Evolutionary conservation across 192 early-diverging fungal species (phyloP), one percentile per base, ranked within the genome.

Genomic region (Podila minutissima): DNA sequence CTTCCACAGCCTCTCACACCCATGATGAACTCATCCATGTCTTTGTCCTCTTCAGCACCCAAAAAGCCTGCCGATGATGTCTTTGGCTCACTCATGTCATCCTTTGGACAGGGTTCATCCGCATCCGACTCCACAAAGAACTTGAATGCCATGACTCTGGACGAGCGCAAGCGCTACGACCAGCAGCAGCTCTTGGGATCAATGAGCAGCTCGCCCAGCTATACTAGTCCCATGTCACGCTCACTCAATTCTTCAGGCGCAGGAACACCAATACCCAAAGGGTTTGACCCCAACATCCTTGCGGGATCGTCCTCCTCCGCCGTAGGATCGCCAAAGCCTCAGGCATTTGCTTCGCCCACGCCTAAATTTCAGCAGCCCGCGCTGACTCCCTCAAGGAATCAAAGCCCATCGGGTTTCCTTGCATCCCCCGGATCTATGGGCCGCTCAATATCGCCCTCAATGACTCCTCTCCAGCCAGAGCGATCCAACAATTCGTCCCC

Each of bases 31-130:
- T 48, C 61, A 1, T 55, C 59, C 10, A 22, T 62, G 19, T 57
- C 50, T 32, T 46, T 53, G 10, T 35, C 49, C 4, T 28, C 59
- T 53, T 59, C 58, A 15, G 24, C 64, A 1, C 64, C 64, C 22
- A 81, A 73, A n/a, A 81, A 81, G 62, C 65, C 66, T 37, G 66
- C 77, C n/a, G 77, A 81, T 50, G 77, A 81, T 53, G 67, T 73
- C 59, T 81, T 81, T 81, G 71, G 71, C 19, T 69, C 77, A 19
- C 62, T 81, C 6, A 73, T 81, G 71, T 33, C 71, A 5, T 68
- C 77, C 31, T 81, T 81, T 61, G 71, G 71, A 7, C 66, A 73
- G 31, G 64, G 29, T 32, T 26, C 24, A 10, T 55, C 59, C n/a
- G 9, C 77, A 0, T 67, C 69, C 2, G 22, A 49, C 22, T 29